Percentiles rank a stretch among this genome's conserved stretches.
phyloP scores from a whole-genome alignment of 495 filamentous ascomycete species.

The Chlorociboria aeruginascens region DNA sequence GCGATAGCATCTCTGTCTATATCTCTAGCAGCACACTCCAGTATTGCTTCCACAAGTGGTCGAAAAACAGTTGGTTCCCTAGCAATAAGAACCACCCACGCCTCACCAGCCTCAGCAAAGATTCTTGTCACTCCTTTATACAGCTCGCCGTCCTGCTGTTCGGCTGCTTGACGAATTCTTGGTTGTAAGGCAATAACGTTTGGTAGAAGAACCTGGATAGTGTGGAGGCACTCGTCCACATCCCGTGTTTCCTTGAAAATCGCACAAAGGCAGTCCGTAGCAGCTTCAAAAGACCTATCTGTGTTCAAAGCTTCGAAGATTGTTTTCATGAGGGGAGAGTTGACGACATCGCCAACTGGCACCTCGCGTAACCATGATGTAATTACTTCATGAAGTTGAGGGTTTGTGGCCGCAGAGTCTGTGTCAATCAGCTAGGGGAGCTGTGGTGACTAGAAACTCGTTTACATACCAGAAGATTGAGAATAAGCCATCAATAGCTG shows the following conservation, averaged over 20 bases:
- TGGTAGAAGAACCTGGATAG: constrained; percentile 79
- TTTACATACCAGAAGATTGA: constrained; percentile 68
- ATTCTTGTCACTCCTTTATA: constrained; percentile 82
- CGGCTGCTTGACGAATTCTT: constrained; percentile 61
- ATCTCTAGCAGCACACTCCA: constrained; percentile 82
- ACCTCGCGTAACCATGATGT: constrained; percentile 94
- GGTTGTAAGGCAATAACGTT: constrained; percentile 66
- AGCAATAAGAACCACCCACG: constrained; percentile 85
- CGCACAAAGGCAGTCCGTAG: constrained; percentile 86
- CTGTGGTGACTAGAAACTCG: neutral
- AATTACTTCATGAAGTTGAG: constrained; percentile 85
- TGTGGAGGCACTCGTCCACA: constrained; percentile 71
- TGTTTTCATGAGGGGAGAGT: constrained; percentile 71
- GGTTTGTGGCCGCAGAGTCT: constrained; percentile 67
- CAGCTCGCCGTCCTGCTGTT: constrained; percentile 72
- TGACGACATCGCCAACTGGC: constrained; percentile 68
- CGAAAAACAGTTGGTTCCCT: constrained; percentile 71
- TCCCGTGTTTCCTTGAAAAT: constrained; percentile 89
- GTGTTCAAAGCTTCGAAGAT: constrained; percentile 64
- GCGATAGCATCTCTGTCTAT: constrained; percentile 80
- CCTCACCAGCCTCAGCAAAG: constrained; percentile 87
- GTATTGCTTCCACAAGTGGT: constrained; percentile 74
- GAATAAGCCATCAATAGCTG: constrained; percentile 76
- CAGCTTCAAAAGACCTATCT: constrained; percentile 70
- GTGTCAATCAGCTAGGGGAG: neutral